Percentiles rank a stretch among this genome's conserved stretches.
These are phyloP conservation scores for Collybiopsis luxurians DNA, from an alignment of 768 basidiomycete genomes.

Conservation along the genomic window DNA sequence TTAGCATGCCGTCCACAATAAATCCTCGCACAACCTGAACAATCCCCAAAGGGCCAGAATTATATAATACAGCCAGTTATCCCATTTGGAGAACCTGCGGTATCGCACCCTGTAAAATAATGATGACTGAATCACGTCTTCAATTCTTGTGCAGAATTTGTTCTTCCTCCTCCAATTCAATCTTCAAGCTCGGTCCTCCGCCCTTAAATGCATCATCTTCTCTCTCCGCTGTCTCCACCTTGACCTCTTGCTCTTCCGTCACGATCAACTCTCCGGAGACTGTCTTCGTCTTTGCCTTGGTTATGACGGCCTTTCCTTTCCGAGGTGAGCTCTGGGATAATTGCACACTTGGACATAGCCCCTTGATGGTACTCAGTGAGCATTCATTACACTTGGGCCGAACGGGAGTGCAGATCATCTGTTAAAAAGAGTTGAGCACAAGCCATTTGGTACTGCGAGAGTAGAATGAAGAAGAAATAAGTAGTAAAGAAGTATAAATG, in stretches of 20 bases:
- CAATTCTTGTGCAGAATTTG: too few species aligned
- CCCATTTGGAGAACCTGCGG: too few species aligned
- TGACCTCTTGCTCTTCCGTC: too few species aligned
- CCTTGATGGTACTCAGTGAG: constrained; percentile 32
- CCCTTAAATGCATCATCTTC: not conserved
- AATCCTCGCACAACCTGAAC: too few species aligned
- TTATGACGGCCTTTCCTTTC: not conserved
- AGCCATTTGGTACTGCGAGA: not conserved
- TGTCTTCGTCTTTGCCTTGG: not conserved
- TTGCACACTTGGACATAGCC: constrained; percentile 50
- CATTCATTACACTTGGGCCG: constrained; percentile 48
- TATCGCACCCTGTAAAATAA: too few species aligned
- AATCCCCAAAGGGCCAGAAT: too few species aligned
- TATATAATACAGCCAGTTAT: too few species aligned
- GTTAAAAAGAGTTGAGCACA: not conserved
- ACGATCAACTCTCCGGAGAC: not conserved
- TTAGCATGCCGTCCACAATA: too few species aligned
- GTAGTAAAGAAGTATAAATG: not conserved
- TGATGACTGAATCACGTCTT: too few species aligned
- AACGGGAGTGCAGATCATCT: constrained; percentile 50
- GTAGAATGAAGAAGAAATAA: not conserved
- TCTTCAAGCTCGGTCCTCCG: not conserved
- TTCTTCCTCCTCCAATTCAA: not conserved
- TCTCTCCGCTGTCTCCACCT: not conserved
- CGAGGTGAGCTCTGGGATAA: constrained; percentile 12